A percentile compares a stretch with the other conserved stretches of the same genome.
These are phyloP conservation scores for Cystobasidium slooffiae DNA, from an alignment of 1,284 basidiomycete genomes.

Conservation along the genomic window DNA sequence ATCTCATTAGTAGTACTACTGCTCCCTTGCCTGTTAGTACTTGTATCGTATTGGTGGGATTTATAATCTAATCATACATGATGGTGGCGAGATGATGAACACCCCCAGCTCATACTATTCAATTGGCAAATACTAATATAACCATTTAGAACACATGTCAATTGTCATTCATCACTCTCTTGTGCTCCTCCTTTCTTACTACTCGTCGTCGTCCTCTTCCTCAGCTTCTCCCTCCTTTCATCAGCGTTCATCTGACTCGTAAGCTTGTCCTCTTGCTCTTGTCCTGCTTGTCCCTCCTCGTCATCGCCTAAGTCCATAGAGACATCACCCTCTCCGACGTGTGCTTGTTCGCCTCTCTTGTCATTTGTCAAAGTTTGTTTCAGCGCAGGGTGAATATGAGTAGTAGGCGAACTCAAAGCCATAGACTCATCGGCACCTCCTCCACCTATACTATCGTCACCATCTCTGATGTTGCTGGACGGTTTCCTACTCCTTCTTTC, in stretches of 20 bases:
- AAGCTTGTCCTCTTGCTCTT: constrained; percentile 13
- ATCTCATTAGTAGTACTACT: too few species aligned
- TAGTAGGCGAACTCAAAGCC: constrained; percentile 18
- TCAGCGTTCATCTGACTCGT: constrained; percentile 13
- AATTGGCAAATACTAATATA: too few species aligned
- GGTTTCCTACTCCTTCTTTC: not conserved
- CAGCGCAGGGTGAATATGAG: not conserved
- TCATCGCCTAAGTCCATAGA: constrained; percentile 1
- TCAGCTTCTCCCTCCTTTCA: constrained; percentile 30
- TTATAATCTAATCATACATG: too few species aligned
- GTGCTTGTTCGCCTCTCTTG: not conserved
- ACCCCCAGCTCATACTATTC: too few species aligned
- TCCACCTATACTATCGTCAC: constrained; percentile 1
- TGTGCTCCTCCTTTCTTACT: not conserved
- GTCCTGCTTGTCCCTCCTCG: not conserved
- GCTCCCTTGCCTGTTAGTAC: too few species aligned
- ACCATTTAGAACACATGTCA: too few species aligned
- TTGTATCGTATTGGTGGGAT: too few species aligned
- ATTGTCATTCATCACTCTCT: not conserved
- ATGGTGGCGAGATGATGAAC: too few species aligned
- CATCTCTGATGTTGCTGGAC: not conserved
- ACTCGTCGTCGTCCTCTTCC: constrained; percentile 18
- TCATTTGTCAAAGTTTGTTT: not conserved
- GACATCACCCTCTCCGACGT: not conserved
- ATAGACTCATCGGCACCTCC: constrained; percentile 16